Base-by-base conservation (phyloP, 2,329 filamentous ascomycete genomes). In the Penicillium nordicum region DNA sequence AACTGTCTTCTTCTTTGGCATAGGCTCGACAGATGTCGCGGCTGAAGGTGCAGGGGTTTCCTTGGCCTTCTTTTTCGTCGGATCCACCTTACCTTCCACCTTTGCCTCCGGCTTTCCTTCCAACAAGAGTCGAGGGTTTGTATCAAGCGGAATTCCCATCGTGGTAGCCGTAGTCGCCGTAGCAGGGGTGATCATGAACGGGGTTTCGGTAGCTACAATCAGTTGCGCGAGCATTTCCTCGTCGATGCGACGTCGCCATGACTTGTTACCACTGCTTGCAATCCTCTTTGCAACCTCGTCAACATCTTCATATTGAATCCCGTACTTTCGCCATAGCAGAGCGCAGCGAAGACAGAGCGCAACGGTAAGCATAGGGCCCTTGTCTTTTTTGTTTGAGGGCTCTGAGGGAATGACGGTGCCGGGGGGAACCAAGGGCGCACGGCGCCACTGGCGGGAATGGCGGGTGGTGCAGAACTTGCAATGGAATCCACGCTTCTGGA, bases 241-340 rank as follows among this genome's bases (percentile, higher is more conserved):
- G 62, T 99, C 94, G 55, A 96, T 87, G 70, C 89, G 90, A 57
- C 90, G 86, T 76, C 94, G 95, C 85, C 88, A 92, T 5, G 89
- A 88, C 64, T 90, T 88, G 44, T 89, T 89, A 42, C 91, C 90
- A 44, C 87, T 85, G 61, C 88, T 85, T 1, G 87, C 84, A 41
- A 95, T 86, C 76, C 96, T 96, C 77, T 92, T 96, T 38, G 88
- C 85, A 37, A 96, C 84, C 67, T 97, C 93, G 41, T 97, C 94
- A 14, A 92, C 83, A 63, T 96, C 90, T 73, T 97, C 94, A 86
- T 91, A 99, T 63, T 95, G 90, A 59, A 99, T 91, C 16, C 88
- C 93, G 73, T 99, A 99, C 62, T 93, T 90, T 48, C 94, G 88
- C 94, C 94, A 99, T 9, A 99, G 79, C 67, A 94, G 87, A 27